Evolutionary conservation across 257 asterid genomes (phyloP).

Genomic region (Coffea eugenioides): DNA sequence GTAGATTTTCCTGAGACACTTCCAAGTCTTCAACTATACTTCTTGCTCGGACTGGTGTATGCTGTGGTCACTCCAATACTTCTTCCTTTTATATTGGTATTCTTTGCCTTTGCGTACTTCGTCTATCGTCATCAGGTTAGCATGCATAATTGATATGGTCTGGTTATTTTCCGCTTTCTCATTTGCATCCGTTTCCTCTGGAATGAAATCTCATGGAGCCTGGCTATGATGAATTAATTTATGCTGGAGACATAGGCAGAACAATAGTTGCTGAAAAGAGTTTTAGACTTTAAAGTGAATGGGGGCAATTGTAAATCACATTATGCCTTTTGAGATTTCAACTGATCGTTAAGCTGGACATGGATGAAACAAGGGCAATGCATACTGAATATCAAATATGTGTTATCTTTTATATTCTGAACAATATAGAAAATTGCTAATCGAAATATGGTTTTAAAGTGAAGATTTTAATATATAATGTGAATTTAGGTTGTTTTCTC

Average conservation of each 20-base stretch:
- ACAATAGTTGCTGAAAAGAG: neutral
- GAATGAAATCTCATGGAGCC: neutral
- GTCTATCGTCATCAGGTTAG: conserved; percentile 96
- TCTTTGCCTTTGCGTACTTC: conserved; percentile 79
- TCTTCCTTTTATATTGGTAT: conserved; percentile 82
- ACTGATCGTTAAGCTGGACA: neutral
- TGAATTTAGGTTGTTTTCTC: neutral
- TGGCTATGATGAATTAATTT: neutral
- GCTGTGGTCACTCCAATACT: conserved; percentile 84
- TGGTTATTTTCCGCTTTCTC: neutral
- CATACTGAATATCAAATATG: neutral
- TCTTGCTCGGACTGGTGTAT: conserved; percentile 87
- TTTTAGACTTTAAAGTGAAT: neutral
- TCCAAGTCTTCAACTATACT: conserved; percentile 81
- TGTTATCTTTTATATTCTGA: neutral
- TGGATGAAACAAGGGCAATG: neutral
- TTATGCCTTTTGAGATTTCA: neutral
- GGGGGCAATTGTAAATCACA: too few species aligned
- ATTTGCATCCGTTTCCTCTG: neutral
- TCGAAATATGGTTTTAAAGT: neutral
- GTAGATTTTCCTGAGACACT: conserved; percentile 80
- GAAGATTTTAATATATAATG: neutral
- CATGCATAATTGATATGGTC: conserved; percentile 60
- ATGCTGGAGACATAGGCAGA: neutral
- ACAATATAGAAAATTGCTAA: neutral